These are phyloP conservation scores for Ilyonectria destructans DNA, from an alignment of 2,329 filamentous ascomycete species.

Conservation along the genomic window DNA sequence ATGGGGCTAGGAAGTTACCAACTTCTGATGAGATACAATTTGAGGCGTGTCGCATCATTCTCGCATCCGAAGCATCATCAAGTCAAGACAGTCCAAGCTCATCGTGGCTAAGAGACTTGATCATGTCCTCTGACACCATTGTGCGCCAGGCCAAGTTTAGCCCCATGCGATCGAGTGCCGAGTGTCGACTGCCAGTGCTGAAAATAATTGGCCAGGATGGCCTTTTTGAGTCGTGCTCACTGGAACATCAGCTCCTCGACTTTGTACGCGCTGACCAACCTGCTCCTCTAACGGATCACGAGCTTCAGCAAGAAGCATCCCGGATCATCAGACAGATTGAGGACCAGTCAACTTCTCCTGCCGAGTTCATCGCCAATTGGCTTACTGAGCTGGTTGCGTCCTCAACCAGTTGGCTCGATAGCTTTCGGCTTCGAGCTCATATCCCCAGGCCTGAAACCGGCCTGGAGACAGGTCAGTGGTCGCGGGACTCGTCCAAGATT, in stretches of 20 bases:
- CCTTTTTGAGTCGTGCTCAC: conserved; percentile 21
- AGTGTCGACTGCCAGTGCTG: conserved; percentile 12
- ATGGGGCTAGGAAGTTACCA: conserved; percentile 10
- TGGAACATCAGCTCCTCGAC: conserved; percentile 16
- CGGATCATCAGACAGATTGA: conserved; percentile 20
- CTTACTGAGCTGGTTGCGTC: conserved; percentile 18
- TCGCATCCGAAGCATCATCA: conserved; percentile 28
- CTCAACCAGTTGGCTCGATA: conserved; percentile 15
- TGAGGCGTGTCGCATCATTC: conserved; percentile 32
- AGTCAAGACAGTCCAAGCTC: conserved; percentile 8
- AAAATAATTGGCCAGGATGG: conserved; percentile 19
- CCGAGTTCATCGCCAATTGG: conserved; percentile 22
- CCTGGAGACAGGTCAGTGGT: neutral
- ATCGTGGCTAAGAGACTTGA: conserved; percentile 37
- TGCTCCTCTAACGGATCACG: conserved; percentile 16
- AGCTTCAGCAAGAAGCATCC: conserved; percentile 29
- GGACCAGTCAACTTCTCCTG: conserved; percentile 11
- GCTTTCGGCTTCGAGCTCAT: conserved; percentile 7
- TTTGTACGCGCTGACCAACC: conserved; percentile 6
- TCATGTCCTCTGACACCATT: conserved; percentile 25
- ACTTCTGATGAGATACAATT: conserved; percentile 32
- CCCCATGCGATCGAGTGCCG: conserved; percentile 19
- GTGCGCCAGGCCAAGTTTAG: conserved; percentile 22
- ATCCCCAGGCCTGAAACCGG: neutral
- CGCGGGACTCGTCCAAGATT: conserved; percentile 18